Evolutionary conservation across 768 basidiomycete species (phyloP).

Genomic region (Neoboletus subvelutipes): DNA sequence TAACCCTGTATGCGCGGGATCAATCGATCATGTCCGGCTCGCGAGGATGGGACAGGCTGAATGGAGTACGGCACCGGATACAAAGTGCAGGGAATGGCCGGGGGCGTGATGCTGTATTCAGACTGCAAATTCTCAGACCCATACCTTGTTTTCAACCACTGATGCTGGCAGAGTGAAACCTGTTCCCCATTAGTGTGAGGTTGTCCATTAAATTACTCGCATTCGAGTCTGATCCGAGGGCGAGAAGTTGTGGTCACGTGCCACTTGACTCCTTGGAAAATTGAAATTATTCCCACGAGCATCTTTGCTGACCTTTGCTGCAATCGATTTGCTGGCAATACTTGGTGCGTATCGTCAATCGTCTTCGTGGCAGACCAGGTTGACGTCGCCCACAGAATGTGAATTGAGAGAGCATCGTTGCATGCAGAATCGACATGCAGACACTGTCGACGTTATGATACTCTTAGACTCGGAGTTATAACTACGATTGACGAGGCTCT

Average conservation of each 20-base stretch:
- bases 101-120: background rate
- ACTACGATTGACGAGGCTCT: conserved; percentile 74
- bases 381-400: background rate
- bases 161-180: too few species aligned
- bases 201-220: too few species aligned
- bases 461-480: conserved; percentile 79
- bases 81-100: background rate
- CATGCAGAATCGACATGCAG: too few species aligned
- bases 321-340: too few species aligned
- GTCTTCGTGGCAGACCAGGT: background rate
- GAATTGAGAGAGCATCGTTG: background rate
- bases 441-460: background rate
- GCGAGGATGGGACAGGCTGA: background rate
- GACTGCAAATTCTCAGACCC: too few species aligned
- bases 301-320: too few species aligned
- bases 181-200: too few species aligned
- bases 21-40: background rate
- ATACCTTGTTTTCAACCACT: too few species aligned
- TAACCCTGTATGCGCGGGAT: background rate
- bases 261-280: too few species aligned
- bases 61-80: background rate
- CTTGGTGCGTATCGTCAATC: background rate
- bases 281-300: too few species aligned
- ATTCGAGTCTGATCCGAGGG: too few species aligned
- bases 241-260: too few species aligned